Evolutionary conservation across 306 rosid genomes (phyloP).

Genomic region (Carpinus viminea): DNA sequence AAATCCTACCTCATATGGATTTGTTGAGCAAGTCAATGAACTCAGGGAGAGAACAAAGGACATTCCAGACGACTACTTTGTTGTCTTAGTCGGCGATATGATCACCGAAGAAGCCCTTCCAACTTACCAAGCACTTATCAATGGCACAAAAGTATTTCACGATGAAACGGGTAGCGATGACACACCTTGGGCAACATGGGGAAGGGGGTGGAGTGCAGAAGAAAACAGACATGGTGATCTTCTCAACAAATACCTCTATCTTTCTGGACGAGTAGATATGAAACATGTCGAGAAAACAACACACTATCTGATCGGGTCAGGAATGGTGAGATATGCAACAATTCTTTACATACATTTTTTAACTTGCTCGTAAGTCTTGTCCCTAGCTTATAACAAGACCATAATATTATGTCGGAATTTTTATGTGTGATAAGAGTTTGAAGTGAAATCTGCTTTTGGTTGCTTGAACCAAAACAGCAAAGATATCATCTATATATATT

Average conservation of each 20-base stretch:
- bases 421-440: too few species aligned
- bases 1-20: constrained; percentile 64
- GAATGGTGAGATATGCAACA: constrained; percentile 54
- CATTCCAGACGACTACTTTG: constrained; percentile 78
- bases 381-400: too few species aligned
- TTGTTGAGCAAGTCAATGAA: constrained; percentile 75
- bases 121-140: constrained; percentile 79
- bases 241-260: constrained; percentile 82
- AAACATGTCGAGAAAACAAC: constrained; percentile 77
- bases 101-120: constrained; percentile 86
- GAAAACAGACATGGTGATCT: constrained; percentile 90
- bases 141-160: constrained; percentile 67
- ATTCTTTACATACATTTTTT: too few species aligned
- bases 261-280: constrained; percentile 79
- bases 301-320: constrained; percentile 74
- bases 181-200: constrained; percentile 81
- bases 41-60: constrained; percentile 72
- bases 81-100: constrained; percentile 86
- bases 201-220: constrained; percentile 89
- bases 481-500: too few species aligned
- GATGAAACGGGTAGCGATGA: constrained; percentile 81
- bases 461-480: too few species aligned
- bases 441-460: too few species aligned
- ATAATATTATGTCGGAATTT: too few species aligned
- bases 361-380: too few species aligned